Conservation (phyloP, 805 yeast species). For the Cyberlindnera maritima region DNA sequence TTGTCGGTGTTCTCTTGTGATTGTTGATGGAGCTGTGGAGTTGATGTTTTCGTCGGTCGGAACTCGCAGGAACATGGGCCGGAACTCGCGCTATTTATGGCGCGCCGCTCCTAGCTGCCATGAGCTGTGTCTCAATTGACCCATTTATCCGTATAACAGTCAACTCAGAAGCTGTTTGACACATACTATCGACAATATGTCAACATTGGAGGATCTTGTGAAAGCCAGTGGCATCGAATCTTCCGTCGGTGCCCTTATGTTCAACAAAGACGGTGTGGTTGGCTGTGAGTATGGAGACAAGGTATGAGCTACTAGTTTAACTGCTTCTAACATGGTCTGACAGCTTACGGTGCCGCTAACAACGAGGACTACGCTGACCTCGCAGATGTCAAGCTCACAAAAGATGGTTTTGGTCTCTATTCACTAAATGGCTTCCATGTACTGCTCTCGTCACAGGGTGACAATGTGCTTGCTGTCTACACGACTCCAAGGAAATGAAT, state of each 20-base stretch:
- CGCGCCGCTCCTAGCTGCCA: too few species aligned
- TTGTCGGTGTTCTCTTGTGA: too few species aligned
- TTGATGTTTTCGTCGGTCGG: background rate
- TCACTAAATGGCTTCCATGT: conserved; percentile 13
- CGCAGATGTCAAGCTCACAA: conserved; percentile 15
- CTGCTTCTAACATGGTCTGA: background rate
- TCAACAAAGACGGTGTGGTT: conserved; percentile 17
- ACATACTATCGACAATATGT: conserved; percentile 1
- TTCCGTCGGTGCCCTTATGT: conserved; percentile 17
- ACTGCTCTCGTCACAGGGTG: conserved; percentile 10
- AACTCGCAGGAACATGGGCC: too few species aligned
- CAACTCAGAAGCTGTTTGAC: too few species aligned
- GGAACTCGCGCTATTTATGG: too few species aligned
- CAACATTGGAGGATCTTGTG: conserved; percentile 7
- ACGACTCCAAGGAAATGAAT: conserved; percentile 3
- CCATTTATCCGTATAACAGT: background rate
- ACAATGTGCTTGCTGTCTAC: conserved; percentile 17
- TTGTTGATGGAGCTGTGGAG: background rate
- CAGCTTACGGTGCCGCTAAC: conserved; percentile 16
- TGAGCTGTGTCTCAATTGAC: too few species aligned
- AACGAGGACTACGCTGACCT: conserved; percentile 11
- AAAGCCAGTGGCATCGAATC: conserved; percentile 14
- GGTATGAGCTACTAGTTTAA: background rate
- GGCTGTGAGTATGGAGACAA: conserved; percentile 14
- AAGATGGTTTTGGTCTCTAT: conserved; percentile 19